phyloP scores from a whole-genome alignment of 2,329 filamentous ascomycete genomes.

The Clarireedia hainanense region DNA sequence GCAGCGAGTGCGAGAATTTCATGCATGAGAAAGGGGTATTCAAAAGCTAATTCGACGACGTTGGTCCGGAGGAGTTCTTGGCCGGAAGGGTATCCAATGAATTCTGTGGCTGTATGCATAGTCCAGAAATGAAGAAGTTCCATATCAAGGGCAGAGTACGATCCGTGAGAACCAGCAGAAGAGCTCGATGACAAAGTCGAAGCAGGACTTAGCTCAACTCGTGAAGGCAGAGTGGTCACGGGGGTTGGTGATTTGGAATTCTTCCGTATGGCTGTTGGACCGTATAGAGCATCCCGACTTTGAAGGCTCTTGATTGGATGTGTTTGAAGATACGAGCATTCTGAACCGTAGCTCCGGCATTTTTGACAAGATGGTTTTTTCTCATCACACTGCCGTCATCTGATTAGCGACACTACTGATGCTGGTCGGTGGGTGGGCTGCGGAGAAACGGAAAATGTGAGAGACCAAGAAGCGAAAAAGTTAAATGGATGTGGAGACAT shows the following conservation, averaged over 20 bases:
- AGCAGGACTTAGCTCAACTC: slow-evolving; percentile 1
- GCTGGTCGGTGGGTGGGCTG: background rate
- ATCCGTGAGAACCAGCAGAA: background rate
- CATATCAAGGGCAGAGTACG: slow-evolving; percentile 31
- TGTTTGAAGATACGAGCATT: slow-evolving; percentile 26
- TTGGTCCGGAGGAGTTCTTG: slow-evolving; percentile 19
- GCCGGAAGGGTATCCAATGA: slow-evolving; percentile 11
- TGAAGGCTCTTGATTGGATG: slow-evolving; percentile 17
- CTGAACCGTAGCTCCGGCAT: slow-evolving; percentile 20
- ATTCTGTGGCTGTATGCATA: slow-evolving; percentile 28
- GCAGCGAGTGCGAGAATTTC: slow-evolving; percentile 31
- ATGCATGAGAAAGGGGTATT: slow-evolving; percentile 31
- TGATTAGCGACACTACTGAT: background rate
- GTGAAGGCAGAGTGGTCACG: slow-evolving; percentile 1
- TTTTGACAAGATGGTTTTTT: slow-evolving; percentile 24
- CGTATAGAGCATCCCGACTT: background rate
- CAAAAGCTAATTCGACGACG: slow-evolving; percentile 20
- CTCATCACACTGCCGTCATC: slow-evolving; percentile 22
- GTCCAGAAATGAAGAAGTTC: slow-evolving; percentile 38
- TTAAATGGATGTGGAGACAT: no score
- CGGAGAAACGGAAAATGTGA: background rate
- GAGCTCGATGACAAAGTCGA: slow-evolving; percentile 2
- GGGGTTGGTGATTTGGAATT: slow-evolving; percentile 8
- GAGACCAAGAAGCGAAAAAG: background rate
- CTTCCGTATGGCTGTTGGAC: background rate